These are phyloP conservation scores for Penicillium atrosanguineum DNA, from an alignment of 495 filamentous ascomycete genomes.

Conservation along the genomic window DNA sequence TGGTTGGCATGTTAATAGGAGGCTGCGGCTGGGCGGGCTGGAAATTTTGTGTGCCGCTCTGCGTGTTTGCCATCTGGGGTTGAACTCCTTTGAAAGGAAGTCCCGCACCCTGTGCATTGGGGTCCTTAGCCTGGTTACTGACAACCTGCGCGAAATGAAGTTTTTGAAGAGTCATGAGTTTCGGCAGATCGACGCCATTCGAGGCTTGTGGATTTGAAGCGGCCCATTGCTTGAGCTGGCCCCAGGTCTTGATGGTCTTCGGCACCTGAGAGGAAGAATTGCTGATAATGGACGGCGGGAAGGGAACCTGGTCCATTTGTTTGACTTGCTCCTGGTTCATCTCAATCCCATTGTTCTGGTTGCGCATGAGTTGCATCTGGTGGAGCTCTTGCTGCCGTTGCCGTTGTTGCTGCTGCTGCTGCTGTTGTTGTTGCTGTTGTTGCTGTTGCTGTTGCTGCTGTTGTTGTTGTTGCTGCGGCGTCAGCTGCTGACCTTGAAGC, in stretches of 20 bases:
- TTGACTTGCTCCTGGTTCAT: slow-evolving; percentile 44
- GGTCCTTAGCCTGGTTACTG: slow-evolving; percentile 26
- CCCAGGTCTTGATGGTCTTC: slow-evolving; percentile 66
- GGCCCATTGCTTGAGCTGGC: slow-evolving; percentile 65
- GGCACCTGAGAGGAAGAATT: slow-evolving; percentile 44
- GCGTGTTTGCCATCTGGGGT: slow-evolving; percentile 37
- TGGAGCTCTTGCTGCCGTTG: slow-evolving; percentile 37
- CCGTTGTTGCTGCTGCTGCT: slow-evolving; percentile 38
- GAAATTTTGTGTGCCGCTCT: slow-evolving; percentile 36
- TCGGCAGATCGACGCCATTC: slow-evolving; percentile 38
- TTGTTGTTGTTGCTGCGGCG: slow-evolving; percentile 35
- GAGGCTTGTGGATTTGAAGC: slow-evolving; percentile 44
- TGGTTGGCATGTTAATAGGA: slow-evolving; percentile 25
- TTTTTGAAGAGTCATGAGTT: slow-evolving; percentile 51
- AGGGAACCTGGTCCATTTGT: slow-evolving; percentile 47
- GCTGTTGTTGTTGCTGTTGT: slow-evolving; percentile 35
- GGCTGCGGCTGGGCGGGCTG: slow-evolving; percentile 27
- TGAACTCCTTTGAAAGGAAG: slow-evolving; percentile 20
- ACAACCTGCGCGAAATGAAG: slow-evolving; percentile 50
- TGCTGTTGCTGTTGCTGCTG: slow-evolving; percentile 39
- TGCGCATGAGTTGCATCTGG: slow-evolving; percentile 36
- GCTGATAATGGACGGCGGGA: slow-evolving; percentile 40
- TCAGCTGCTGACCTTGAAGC: slow-evolving; percentile 36
- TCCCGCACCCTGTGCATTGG: slow-evolving; percentile 1
- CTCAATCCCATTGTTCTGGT: slow-evolving; percentile 40